Evolutionary conservation across 768 basidiomycete genomes (phyloP).

Genomic region (Phylloporus rhodoxanthus): DNA sequence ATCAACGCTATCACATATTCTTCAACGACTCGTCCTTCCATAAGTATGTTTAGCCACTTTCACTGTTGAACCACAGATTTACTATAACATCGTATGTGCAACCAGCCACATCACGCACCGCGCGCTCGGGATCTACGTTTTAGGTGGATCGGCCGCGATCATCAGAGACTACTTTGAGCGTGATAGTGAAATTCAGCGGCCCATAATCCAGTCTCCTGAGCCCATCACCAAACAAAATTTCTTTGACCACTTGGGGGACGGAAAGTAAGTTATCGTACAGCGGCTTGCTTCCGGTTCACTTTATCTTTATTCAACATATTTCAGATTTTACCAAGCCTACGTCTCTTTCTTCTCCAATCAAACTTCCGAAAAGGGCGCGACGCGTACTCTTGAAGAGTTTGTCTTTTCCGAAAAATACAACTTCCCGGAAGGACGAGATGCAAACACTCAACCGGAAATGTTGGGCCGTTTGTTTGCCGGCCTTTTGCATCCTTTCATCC

Average conservation of each 20-base stretch:
- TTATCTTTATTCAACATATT: neutral
- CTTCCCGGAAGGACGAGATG: conserved; percentile 11
- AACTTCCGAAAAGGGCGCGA: conserved; percentile 14
- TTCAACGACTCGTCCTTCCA: conserved; percentile 43
- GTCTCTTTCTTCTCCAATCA: conserved; percentile 20
- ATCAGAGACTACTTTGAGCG: conserved; percentile 24
- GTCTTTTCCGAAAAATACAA: conserved; percentile 29
- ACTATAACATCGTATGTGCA: neutral
- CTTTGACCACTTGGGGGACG: conserved; percentile 21
- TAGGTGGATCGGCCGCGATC: conserved; percentile 20
- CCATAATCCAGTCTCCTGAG: conserved; percentile 20
- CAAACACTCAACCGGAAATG: conserved; percentile 42
- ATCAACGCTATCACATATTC: conserved; percentile 44
- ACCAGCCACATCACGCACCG: conserved; percentile 28
- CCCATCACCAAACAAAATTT: conserved; percentile 23
- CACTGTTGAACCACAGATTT: too few relatives aligned
- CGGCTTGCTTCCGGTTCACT: neutral
- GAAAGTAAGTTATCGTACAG: conserved; percentile 13
- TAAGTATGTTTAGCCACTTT: conserved; percentile 36
- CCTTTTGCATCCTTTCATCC: conserved; percentile 58
- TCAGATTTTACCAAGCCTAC: conserved; percentile 27
- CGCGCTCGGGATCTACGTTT: conserved; percentile 24
- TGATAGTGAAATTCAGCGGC: conserved; percentile 20
- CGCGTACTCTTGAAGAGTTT: conserved; percentile 22
- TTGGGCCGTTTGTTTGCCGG: conserved; percentile 43